A percentile compares a stretch with the other conserved stretches of the same genome.
phyloP scores from a whole-genome alignment of 176 grass and related monocot genomes.

The Ensete glaucum region DNA sequence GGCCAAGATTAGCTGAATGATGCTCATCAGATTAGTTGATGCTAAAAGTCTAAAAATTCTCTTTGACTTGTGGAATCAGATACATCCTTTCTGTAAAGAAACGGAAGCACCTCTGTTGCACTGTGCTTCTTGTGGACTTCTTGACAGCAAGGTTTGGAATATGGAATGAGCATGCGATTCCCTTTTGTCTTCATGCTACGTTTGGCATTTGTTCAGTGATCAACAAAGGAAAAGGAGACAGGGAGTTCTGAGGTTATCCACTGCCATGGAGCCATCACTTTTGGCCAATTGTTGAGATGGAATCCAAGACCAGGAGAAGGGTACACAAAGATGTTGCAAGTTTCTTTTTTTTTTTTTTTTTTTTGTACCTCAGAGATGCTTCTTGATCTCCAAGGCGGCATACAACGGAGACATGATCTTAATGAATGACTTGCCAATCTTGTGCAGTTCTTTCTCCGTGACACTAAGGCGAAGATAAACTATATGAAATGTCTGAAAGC shows the following conservation, averaged over 20 bases:
- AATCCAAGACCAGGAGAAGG: too few relatives aligned
- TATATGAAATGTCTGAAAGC: too few relatives aligned
- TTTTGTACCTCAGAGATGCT: too few relatives aligned
- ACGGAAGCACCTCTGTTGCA: conserved; percentile 37
- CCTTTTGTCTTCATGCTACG: conserved; percentile 66
- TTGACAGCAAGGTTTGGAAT: conserved; percentile 59
- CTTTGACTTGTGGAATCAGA: conserved; percentile 69
- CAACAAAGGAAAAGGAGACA: conserved; percentile 42
- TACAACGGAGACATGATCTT: too few relatives aligned
- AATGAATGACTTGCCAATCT: too few relatives aligned
- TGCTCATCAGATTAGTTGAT: conserved; percentile 21
- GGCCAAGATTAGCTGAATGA: conserved; percentile 11
- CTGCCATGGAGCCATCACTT: conserved; percentile 23
- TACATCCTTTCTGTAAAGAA: conserved; percentile 42
- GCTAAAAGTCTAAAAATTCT: conserved; percentile 42
- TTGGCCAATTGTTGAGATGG: too few relatives aligned
- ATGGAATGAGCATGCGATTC: conserved; percentile 86
- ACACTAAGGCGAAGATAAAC: too few relatives aligned
- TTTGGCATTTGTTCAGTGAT: conserved; percentile 59
- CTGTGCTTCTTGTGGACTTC: conserved; percentile 54
- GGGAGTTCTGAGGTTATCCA: conserved; percentile 33
- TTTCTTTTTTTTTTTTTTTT: too few relatives aligned
- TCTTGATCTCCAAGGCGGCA: too few relatives aligned
- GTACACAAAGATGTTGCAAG: too few relatives aligned
- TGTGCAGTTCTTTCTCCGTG: too few relatives aligned